These are phyloP conservation scores for Crataegus laevigata DNA, from an alignment of 306 rosid species.

Conservation along the genomic window DNA sequence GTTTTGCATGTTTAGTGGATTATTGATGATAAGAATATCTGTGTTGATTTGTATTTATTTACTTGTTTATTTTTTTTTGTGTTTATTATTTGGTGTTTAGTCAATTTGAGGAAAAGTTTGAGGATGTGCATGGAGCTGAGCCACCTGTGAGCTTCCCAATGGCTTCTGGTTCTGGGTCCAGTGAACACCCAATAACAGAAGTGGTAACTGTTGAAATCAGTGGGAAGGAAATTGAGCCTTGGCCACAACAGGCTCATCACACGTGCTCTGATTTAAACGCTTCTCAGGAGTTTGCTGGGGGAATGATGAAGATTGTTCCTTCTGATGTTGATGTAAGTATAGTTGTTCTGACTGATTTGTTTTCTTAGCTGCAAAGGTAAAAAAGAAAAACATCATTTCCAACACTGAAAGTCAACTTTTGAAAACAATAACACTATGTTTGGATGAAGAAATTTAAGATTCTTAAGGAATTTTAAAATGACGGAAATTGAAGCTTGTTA, in stretches of 20 bases:
- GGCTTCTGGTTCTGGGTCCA: conserved; percentile 81
- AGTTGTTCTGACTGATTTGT: conserved; percentile 1
- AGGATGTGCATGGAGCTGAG: conserved; percentile 60
- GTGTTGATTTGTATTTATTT: background rate
- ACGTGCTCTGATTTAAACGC: conserved; percentile 47
- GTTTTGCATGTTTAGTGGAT: background rate
- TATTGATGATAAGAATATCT: background rate
- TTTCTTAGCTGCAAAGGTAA: background rate
- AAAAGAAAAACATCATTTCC: background rate
- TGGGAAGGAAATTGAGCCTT: conserved; percentile 49
- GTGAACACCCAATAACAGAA: conserved; percentile 51
- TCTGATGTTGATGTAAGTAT: conserved; percentile 87
- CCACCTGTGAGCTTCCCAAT: conserved; percentile 56
- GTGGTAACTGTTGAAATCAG: conserved; percentile 40
- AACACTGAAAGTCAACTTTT: background rate
- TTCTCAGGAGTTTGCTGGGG: conserved; percentile 70
- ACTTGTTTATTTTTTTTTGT: background rate
- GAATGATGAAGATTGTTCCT: conserved; percentile 97
- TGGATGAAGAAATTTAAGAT: too few species aligned
- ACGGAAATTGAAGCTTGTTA: background rate
- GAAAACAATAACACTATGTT: background rate
- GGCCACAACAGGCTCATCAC: conserved; percentile 48
- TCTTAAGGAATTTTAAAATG: too few species aligned
- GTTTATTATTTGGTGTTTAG: conserved; percentile 34
- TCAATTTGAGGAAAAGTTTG: conserved; percentile 96